A percentile compares a stretch with the other conserved stretches of the same genome.
phyloP scores from a whole-genome alignment of 306 rosid species.

The Vigna angularis region DNA sequence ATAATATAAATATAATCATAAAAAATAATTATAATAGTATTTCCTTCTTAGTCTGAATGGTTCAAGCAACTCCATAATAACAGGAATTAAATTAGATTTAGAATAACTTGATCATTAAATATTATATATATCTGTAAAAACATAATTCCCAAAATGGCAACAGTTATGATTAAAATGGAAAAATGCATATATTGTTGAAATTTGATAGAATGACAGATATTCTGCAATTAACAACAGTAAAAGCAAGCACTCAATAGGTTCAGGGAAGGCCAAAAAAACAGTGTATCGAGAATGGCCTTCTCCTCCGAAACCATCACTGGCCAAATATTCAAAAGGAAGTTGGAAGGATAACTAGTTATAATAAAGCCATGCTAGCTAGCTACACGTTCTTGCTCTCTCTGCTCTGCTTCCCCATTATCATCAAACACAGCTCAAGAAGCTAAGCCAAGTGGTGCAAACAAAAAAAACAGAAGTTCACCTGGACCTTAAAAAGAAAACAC shows the following conservation, averaged over 20 bases:
- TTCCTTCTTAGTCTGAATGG: too few species aligned
- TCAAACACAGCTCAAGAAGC: neutral
- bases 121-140: too few species aligned
- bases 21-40: too few species aligned
- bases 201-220: neutral
- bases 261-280: neutral
- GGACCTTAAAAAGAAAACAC: slow-evolving; percentile 79
- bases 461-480: slow-evolving; percentile 3
- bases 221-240: neutral
- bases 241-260: neutral
- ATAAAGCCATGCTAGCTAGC: neutral
- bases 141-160: too few species aligned
- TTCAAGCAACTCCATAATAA: too few species aligned
- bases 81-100: too few species aligned
- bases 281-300: neutral
- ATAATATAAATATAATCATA: too few species aligned
- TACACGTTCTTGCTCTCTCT: neutral
- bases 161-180: too few species aligned
- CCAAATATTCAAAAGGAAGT: neutral
- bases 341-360: neutral
- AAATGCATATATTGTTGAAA: too few species aligned
- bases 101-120: too few species aligned
- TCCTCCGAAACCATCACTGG: neutral
- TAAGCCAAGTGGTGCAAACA: neutral
- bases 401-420: neutral